phyloP scores from a whole-genome alignment of 768 basidiomycete genomes.

The Tulasnella sp. region DNA sequence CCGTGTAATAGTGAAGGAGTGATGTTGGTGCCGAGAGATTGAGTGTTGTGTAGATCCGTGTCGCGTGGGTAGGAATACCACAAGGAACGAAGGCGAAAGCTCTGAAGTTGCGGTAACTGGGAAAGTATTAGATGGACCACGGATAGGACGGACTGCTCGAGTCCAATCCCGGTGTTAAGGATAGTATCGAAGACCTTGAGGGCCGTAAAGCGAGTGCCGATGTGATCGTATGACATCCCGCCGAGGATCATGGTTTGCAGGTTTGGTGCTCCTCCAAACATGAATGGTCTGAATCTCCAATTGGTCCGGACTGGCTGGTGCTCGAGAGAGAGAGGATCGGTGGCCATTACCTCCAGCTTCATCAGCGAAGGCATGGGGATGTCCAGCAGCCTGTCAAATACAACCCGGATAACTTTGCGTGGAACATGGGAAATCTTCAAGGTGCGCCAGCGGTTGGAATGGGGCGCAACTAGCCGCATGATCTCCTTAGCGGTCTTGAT shows the following conservation, averaged over 20 bases:
- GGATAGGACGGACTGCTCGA: background rate
- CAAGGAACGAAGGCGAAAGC: background rate
- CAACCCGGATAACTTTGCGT: background rate
- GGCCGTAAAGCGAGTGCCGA: background rate
- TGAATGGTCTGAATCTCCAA: background rate
- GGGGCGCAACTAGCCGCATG: background rate
- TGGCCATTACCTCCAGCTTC: background rate
- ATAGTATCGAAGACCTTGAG: background rate
- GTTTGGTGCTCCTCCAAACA: background rate
- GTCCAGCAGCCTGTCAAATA: background rate
- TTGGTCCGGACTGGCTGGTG: background rate
- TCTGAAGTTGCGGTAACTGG: background rate
- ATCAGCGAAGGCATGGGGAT: background rate
- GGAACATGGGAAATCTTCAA: background rate
- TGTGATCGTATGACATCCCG: background rate
- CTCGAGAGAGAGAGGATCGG: background rate
- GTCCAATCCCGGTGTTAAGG: background rate
- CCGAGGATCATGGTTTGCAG: background rate
- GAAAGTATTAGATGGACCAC: background rate
- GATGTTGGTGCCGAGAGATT: background rate
- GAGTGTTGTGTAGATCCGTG: background rate
- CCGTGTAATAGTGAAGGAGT: background rate
- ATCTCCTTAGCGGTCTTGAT: background rate
- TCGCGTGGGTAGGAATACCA: background rate
- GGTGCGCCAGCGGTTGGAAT: background rate